Evolutionary conservation across 2,329 filamentous ascomycete species (phyloP).

Genomic region (Mollisia scopiformis): DNA sequence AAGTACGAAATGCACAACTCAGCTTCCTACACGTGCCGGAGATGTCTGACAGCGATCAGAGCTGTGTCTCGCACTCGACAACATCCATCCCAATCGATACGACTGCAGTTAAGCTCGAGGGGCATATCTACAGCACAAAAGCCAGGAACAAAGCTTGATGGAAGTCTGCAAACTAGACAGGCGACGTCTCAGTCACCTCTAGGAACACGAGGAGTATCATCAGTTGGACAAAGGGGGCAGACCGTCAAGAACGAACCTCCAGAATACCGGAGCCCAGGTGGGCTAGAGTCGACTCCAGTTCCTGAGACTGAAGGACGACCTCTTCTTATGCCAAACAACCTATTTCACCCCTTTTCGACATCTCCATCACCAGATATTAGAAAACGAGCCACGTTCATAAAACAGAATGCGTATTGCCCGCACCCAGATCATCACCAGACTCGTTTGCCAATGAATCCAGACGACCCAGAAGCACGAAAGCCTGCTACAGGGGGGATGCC

Average conservation of each 20-base stretch:
- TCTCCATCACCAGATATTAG: constrained; percentile 90
- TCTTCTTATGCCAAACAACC: constrained; percentile 63
- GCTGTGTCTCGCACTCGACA: constrained; percentile 21
- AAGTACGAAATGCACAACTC: constrained; percentile 28
- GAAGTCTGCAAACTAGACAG: constrained; percentile 14
- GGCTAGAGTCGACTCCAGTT: constrained; percentile 24
- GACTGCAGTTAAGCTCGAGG: constrained; percentile 23
- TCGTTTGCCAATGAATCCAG: constrained; percentile 64
- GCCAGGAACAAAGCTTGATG: constrained; percentile 19
- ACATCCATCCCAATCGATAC: constrained; percentile 14
- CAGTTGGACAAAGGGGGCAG: constrained; percentile 26
- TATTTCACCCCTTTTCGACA: constrained; percentile 90
- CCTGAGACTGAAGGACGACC: constrained; percentile 29
- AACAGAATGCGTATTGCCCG: constrained; percentile 90
- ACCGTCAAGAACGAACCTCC: constrained; percentile 30
- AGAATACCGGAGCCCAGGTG: constrained; percentile 27
- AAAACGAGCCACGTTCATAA: constrained; percentile 86
- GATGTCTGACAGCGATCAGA: constrained; percentile 34
- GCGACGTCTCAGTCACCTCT: constrained; percentile 13
- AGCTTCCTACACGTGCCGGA: constrained; percentile 36
- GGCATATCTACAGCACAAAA: constrained; percentile 27
- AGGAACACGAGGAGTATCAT: constrained; percentile 27
- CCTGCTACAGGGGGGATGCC: constrained; percentile 57
- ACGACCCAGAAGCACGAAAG: constrained; percentile 65
- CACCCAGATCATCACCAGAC: constrained; percentile 85